These are phyloP conservation scores for Fraxinus quadrangulata DNA, from an alignment of 257 asterid species.

Conservation along the genomic window DNA sequence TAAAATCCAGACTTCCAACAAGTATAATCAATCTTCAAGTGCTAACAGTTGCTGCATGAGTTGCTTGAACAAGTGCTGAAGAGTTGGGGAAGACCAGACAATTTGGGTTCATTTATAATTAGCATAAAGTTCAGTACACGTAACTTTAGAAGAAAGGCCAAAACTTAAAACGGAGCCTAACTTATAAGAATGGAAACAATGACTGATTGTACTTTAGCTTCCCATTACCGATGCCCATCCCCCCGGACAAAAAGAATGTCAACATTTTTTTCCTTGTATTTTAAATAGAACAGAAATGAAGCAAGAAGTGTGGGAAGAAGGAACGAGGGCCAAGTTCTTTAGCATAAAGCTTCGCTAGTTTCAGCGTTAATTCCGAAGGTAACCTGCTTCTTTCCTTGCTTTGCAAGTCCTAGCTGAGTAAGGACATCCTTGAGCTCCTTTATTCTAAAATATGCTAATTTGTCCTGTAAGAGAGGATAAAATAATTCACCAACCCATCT, in stretches of 20 bases:
- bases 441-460: constrained; percentile 82
- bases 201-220: not conserved
- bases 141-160: not conserved
- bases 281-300: not conserved
- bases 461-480: constrained; percentile 58
- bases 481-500: not conserved
- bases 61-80: constrained; percentile 14
- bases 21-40: not conserved
- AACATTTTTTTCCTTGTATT: not conserved
- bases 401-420: constrained; percentile 78
- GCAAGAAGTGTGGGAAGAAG: not conserved
- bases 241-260: not conserved
- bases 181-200: not conserved
- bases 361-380: constrained; percentile 8
- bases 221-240: not conserved
- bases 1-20: constrained; percentile 8
- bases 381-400: constrained; percentile 99
- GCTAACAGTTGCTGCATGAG: not conserved
- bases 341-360: constrained; percentile 10
- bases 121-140: not conserved
- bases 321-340: not conserved
- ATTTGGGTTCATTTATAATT: not conserved
- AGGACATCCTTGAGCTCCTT: constrained; percentile 98
- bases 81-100: constrained; percentile 1
- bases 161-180: not conserved